A percentile compares a stretch with the other conserved stretches of the same genome.
Evolutionary conservation across 805 yeast species (phyloP).

Genomic region (Candida morakotiae): DNA sequence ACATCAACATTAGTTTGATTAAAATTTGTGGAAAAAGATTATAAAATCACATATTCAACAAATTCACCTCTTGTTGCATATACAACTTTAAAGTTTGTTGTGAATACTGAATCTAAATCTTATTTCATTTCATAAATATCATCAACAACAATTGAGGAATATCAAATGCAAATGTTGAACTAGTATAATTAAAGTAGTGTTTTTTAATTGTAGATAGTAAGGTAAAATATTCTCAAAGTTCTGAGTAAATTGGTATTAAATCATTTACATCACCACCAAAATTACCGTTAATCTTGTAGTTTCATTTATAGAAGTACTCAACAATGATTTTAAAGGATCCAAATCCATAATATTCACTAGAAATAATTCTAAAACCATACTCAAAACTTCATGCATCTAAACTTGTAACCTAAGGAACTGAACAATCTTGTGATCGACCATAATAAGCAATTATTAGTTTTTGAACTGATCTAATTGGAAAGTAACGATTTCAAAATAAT

Average conservation of each 20-base stretch:
- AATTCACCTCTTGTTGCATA: constrained; percentile 66
- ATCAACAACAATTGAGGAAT: constrained; percentile 51
- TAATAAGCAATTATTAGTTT: constrained; percentile 64
- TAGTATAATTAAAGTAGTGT: constrained; percentile 48
- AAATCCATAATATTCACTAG: constrained; percentile 72
- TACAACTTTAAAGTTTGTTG: constrained; percentile 47
- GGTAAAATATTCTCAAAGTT: constrained; percentile 58
- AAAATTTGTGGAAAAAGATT: constrained; percentile 54
- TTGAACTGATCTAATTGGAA: too few species aligned
- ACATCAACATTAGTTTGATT: constrained; percentile 45
- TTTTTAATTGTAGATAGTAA: constrained; percentile 47
- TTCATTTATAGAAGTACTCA: constrained; percentile 63
- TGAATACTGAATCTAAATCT: constrained; percentile 51
- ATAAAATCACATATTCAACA: constrained; percentile 53
- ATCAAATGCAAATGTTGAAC: constrained; percentile 46
- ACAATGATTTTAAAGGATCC: constrained; percentile 67
- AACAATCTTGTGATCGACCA: constrained; percentile 75
- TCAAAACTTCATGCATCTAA: constrained; percentile 80
- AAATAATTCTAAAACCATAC: constrained; percentile 70
- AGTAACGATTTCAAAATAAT: too few species aligned
- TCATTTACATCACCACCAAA: constrained; percentile 51
- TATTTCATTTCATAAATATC: constrained; percentile 63
- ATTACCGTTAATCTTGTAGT: constrained; percentile 62
- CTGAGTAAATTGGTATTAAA: constrained; percentile 56
- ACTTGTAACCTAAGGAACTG: constrained; percentile 86